Base-by-base conservation (phyloP, 176 grass and related monocot genomes). In the Cenchrus fungigraminus region DNA sequence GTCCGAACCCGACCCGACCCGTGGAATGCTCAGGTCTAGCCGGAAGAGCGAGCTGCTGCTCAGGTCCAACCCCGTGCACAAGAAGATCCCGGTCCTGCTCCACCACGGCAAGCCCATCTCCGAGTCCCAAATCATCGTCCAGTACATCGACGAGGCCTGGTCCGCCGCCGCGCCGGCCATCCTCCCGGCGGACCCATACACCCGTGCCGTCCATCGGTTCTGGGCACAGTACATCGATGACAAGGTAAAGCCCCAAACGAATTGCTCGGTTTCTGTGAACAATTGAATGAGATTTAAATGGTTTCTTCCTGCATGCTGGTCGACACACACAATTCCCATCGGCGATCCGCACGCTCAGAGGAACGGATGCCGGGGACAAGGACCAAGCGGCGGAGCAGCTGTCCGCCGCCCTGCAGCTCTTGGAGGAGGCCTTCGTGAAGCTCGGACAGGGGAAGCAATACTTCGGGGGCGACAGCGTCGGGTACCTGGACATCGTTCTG, bases 81-180 rank as follows among this genome's bases (percentile, higher is more conserved):
- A 92, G 71, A 92, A 92, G 73, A 74, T 95, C 7, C 92, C 92
- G 1, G 87, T 95, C 6, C 78, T 95, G 31, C 81, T 95, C 83
- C 92, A 95, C 77, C 14, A 60, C 16, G 87, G 85, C 58, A 88
- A 62, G 83, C 73, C 79, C 22, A 19, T 95, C 64, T 53, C 19
- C 13, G 88, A 92, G 77, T 95, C 90, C 1, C 44, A 62, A 0
- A 2, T 90, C 61, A 95, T 95, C 29, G 17, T 95, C 8, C 71
- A 95, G 70, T 92, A 95, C 71, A 47, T 95, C 68, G 93, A 88
- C 55, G 87, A 88, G 66, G 90, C 54, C 55, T 92, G 93, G 93
- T 12, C 78, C 57, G 54, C 79, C 10, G 10, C 13, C 5, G 47
- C 7, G 0, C 17, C 79, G 2, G 16, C 71, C 32, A 64, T 95